Base-by-base conservation (phyloP, 2,329 filamentous ascomycete genomes). In the Paecilomyces fulvus region DNA sequence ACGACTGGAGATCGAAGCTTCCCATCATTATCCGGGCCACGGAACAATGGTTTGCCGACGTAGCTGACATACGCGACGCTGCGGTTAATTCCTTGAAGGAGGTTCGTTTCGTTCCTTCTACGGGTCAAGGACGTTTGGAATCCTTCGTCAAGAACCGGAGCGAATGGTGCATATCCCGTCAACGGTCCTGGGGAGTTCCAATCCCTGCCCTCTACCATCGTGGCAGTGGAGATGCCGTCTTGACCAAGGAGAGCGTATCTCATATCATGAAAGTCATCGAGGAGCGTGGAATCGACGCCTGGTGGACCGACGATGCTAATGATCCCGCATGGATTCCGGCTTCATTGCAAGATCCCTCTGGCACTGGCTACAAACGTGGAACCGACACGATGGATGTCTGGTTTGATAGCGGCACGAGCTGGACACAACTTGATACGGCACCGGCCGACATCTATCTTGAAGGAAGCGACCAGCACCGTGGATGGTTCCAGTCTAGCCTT, bases 341-440 rank as follows among this genome's bases (percentile, higher is more conserved):
- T 5, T 80, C 82, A 9, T 76, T 96, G 1, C 74, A 75, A 49
- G 70, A 71, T 30, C 75, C 79, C 12, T 55, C 66, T 8, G 65
- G 69, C 30, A 52, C 63, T 3, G 70, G 75, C 4, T 94, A 87
- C 67, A 78, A 82, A 51, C 87, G 94, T 60, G 92, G 92, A 12
- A 89, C 80, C 49, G 94, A 99, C 67, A 99, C 94, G 0, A 99
- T 99, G 94, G 94, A 99, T 71, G 94, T 99, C 9, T 99, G 94
- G 94, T 99, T 99, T 64, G 94, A 99, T 71, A 97, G 94, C 62
- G 94, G 94, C 5, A 96, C 89, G 52, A 96, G 90, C 67, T 99
- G 94, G 94, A 88, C 82, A 1, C 75, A 76, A 33, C 74, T 82
- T 33, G 67, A 70, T 56, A 59, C 62, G 2, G 70, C 72, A 25